Evolutionary conservation across 768 basidiomycete genomes (phyloP).

Genomic region (Tulasnella sp.): DNA sequence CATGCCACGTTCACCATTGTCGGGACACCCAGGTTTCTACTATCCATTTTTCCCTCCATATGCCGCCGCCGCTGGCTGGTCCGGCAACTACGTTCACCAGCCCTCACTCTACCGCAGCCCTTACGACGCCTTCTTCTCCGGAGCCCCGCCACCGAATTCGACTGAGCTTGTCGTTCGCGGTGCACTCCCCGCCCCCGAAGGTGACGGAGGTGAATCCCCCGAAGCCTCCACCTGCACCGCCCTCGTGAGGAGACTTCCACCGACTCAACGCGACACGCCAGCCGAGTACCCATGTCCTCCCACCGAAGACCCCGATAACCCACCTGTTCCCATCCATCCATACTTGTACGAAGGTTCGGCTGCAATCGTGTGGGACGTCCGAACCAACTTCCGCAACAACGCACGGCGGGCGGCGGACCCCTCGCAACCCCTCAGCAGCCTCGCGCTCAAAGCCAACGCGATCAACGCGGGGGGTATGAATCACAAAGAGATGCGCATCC

Average conservation of each 20-base stretch:
- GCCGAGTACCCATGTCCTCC: slow-evolving; percentile 8
- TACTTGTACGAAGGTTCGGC: slow-evolving; percentile 1
- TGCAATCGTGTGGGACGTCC: slow-evolving; percentile 6
- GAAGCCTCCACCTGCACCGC: slow-evolving; percentile 3
- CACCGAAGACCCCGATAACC: slow-evolving; percentile 12
- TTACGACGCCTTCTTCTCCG: neutral
- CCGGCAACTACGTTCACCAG: neutral
- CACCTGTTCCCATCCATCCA: slow-evolving; percentile 11
- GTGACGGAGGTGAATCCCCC: neutral
- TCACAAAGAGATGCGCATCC: slow-evolving; percentile 37
- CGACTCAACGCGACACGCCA: slow-evolving; percentile 10
- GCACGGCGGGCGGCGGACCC: neutral
- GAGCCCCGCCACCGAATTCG: neutral
- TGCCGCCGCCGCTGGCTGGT: neutral
- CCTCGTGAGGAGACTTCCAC: neutral
- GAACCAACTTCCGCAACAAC: slow-evolving; percentile 3
- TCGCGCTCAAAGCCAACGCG: slow-evolving; percentile 10
- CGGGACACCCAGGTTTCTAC: neutral
- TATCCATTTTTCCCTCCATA: neutral
- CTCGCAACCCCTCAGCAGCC: neutral
- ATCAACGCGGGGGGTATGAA: slow-evolving; percentile 13
- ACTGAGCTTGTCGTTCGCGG: neutral
- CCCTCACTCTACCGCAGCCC: slow-evolving; percentile 1
- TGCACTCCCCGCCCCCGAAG: slow-evolving; percentile 1
- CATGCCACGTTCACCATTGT: neutral